Base-by-base conservation (phyloP, 768 basidiomycete genomes). In the Boletus rufocinnamomeus region DNA sequence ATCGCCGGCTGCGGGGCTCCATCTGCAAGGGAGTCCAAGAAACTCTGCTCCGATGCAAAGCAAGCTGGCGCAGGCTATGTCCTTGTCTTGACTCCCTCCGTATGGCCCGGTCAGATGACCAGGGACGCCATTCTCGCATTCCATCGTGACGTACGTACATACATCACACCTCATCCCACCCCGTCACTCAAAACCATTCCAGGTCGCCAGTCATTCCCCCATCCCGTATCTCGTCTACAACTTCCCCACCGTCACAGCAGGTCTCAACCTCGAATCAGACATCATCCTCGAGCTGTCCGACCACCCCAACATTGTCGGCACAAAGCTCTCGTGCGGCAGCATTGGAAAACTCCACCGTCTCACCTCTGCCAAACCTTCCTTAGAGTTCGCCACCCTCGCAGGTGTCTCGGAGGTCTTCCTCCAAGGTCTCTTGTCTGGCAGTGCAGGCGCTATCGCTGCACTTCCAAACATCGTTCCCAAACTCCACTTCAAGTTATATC, bases 1-100 rank as follows among this genome's bases (percentile, higher is more conserved):
- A 84, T 94, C 58, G 93, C 89, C 6, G 93, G 93, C 2, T 93
- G 91, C 6, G 93, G 93, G 1, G 88, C 87, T 1, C 89, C 86
- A 60, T 91, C 89, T 2, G 86, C 90, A 0, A 79, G 85, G 19
- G 90, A 92, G 71, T 93, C 91, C 35, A 81, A 83, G 73, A 73
- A 79, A 67, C 79, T 94, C 17, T 87, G 86, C 64, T 69, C 73
- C 11, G 88, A 93, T 64, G 93, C 92, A 6, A 83, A 84, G 57
- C 87, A 86, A 28, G 90, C 90, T 4, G 92, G 93, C n/a, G 92
- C 93, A 28, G 82, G 83, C n/a, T 82, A 87, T 65, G 86, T 81
- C 21, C 84, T 93, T 50, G 88, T 93, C 28, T 77, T 84, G 68
- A 92, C 86, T 10, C 89, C 84, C 54, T 89, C 85, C 46, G 83